These are phyloP conservation scores for Tilletia horrida DNA, from an alignment of 1,284 basidiomycete genomes.

Conservation along the genomic window DNA sequence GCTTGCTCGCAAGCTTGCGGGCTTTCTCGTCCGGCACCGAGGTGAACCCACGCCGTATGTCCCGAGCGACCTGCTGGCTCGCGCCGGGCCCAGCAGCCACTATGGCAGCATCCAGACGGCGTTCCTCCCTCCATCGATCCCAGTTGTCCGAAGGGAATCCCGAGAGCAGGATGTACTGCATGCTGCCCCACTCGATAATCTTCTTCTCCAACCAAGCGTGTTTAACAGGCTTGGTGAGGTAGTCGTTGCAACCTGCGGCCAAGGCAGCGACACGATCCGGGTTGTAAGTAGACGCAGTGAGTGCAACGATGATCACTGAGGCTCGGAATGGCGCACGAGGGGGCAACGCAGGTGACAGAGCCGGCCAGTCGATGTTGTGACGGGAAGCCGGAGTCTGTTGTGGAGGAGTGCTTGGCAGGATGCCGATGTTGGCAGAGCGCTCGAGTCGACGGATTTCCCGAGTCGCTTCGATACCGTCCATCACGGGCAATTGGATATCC, in stretches of 20 bases:
- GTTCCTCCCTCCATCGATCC: constrained; percentile 17
- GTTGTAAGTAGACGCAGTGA: constrained; percentile 88
- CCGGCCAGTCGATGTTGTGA: not conserved
- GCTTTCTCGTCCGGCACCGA: constrained; percentile 14
- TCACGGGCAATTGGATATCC: constrained; percentile 99
- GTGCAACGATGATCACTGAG: constrained; percentile 95
- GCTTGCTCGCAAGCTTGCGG: constrained; percentile 14
- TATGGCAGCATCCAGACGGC: not conserved
- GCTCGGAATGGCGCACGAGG: constrained; percentile 67
- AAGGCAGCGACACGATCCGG: constrained; percentile 91
- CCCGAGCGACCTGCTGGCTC: not conserved
- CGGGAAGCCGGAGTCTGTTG: not conserved
- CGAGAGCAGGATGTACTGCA: constrained; percentile 55
- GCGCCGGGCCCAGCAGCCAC: constrained; percentile 12
- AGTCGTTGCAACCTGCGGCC: constrained; percentile 97
- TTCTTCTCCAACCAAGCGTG: constrained; percentile 95
- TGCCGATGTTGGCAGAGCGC: constrained; percentile 65
- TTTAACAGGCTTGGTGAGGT: constrained; percentile 94
- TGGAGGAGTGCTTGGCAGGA: constrained; percentile 66
- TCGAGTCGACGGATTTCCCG: constrained; percentile 90
- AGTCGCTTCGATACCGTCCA: constrained; percentile 96
- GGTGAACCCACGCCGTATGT: constrained; percentile 12
- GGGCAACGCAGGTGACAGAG: not conserved
- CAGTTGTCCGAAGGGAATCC: constrained; percentile 28
- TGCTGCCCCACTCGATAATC: constrained; percentile 89